phyloP scores from a whole-genome alignment of 352 stramenopile genomes.

The Phytophthora pseudosyringae region DNA sequence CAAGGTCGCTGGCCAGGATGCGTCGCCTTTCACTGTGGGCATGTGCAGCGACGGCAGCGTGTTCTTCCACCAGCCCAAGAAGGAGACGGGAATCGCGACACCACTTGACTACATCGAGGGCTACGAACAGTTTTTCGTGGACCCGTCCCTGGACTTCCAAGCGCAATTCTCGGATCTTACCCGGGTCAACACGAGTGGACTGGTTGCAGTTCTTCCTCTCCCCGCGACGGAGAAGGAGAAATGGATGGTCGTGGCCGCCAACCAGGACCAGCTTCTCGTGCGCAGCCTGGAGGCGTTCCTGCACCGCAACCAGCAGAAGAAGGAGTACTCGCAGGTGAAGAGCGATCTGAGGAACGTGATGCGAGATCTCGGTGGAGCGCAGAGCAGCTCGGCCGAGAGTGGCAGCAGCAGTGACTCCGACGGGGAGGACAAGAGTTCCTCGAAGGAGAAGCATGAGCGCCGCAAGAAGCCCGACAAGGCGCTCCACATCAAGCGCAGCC shows the following conservation, averaged over 20 bases:
- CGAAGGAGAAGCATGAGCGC: conserved; percentile 32
- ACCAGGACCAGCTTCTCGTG: conserved; percentile 75
- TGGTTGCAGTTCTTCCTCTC: conserved; percentile 69
- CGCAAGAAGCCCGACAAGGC: conserved; percentile 24
- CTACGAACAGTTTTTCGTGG: conserved; percentile 86
- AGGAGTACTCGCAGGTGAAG: conserved; percentile 54
- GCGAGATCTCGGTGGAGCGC: conserved; percentile 44
- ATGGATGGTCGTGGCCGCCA: conserved; percentile 83
- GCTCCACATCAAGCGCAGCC: conserved; percentile 30
- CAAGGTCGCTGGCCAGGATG: conserved; percentile 66
- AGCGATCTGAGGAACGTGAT: conserved; percentile 51
- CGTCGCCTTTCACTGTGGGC: conserved; percentile 71
- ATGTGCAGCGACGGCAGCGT: conserved; percentile 88
- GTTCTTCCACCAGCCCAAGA: conserved; percentile 68
- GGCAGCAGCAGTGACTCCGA: conserved; percentile 40
- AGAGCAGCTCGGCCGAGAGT: conserved; percentile 34
- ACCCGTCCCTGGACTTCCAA: conserved; percentile 75
- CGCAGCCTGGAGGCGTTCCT: conserved; percentile 73
- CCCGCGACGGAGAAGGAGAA: conserved; percentile 60
- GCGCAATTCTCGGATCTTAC: conserved; percentile 82
- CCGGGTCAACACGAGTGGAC: conserved; percentile 71
- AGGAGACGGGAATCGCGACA: conserved; percentile 63
- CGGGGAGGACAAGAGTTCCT: conserved; percentile 7
- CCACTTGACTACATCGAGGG: conserved; percentile 78
- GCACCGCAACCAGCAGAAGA: conserved; percentile 59